Conservation (phyloP, 805 yeast genomes). For the Lachancea lanzarotensis region DNA sequence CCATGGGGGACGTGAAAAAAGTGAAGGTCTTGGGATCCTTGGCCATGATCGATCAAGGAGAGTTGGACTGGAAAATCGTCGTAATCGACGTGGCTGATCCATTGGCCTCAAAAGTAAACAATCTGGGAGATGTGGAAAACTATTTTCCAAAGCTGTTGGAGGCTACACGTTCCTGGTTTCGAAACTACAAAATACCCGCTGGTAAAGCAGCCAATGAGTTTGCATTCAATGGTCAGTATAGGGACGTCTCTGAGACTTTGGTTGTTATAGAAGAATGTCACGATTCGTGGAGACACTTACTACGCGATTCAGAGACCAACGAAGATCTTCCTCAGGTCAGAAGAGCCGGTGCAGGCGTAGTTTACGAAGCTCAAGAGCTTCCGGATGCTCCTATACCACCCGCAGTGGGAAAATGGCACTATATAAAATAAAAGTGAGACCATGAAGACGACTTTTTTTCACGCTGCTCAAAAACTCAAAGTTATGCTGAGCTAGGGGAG, state of each 20-base stretch:
- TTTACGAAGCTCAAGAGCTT: conserved; percentile 17
- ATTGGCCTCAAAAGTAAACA: conserved; percentile 51
- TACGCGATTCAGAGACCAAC: conserved; percentile 23
- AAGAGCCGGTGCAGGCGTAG: conserved; percentile 52
- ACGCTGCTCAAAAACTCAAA: no score
- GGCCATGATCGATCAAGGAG: conserved; percentile 87
- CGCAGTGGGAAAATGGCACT: conserved; percentile 35
- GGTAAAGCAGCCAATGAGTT: conserved; percentile 72
- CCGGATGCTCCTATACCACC: conserved; percentile 36
- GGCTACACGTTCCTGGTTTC: conserved; percentile 72
- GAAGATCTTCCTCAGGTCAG: conserved; percentile 28
- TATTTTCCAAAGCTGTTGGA: conserved; percentile 66
- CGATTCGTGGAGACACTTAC: conserved; percentile 57
- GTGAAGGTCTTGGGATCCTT: conserved; percentile 70
- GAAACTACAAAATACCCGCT: conserved; percentile 75
- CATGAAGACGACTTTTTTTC: not conserved
- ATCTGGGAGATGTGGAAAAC: conserved; percentile 59
- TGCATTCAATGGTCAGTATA: conserved; percentile 66
- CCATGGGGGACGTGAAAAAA: conserved; percentile 57
- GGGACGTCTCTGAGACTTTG: conserved; percentile 52
- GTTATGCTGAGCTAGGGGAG: no score
- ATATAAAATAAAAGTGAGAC: conserved; percentile 8
- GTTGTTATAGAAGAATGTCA: conserved; percentile 57
- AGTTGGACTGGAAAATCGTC: conserved; percentile 90
- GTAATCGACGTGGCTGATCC: conserved; percentile 65